These are phyloP conservation scores for Adansonia gregorii DNA, from an alignment of 441 rosid genomes.

Conservation along the genomic window DNA sequence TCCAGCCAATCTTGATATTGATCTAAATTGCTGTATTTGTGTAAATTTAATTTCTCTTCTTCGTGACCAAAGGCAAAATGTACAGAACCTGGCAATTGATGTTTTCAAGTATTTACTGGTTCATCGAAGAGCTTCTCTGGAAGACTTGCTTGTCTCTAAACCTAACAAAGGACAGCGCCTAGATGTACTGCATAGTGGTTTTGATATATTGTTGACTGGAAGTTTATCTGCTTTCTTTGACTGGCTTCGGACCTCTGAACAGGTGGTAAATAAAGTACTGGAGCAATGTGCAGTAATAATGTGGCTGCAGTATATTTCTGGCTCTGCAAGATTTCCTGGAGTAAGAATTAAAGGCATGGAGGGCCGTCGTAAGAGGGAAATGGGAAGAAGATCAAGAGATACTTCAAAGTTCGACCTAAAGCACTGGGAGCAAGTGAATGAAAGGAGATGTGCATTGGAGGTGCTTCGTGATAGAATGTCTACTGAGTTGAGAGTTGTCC, in stretches of 20 bases:
- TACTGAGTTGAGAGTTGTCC: constrained; percentile 98
- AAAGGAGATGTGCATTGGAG: constrained; percentile 95
- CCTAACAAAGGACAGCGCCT: constrained; percentile 80
- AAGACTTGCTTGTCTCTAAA: constrained; percentile 92
- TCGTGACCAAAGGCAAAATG: constrained; percentile 76
- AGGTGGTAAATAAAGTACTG: constrained; percentile 77
- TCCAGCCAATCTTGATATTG: constrained; percentile 94
- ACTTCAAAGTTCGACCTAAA: constrained; percentile 75
- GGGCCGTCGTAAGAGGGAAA: constrained; percentile 92
- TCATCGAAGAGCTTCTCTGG: constrained; percentile 89
- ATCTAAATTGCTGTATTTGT: constrained; percentile 94
- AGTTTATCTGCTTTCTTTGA: constrained; percentile 75
- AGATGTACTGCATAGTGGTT: constrained; percentile 94
- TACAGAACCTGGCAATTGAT: constrained; percentile 87
- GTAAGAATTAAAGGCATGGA: constrained; percentile 96
- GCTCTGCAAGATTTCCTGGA: constrained; percentile 97
- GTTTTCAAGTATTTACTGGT: constrained; percentile 82
- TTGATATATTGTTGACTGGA: constrained; percentile 91
- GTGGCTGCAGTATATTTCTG: constrained; percentile 98
- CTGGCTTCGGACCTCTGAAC: constrained; percentile 89
- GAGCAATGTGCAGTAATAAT: constrained; percentile 98
- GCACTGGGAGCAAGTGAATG: constrained; percentile 97
- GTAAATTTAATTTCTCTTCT: constrained; percentile 90
- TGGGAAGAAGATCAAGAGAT: constrained; percentile 91
- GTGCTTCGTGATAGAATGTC: constrained; percentile 97